A percentile compares a stretch with the other conserved stretches of the same genome.
Evolutionary conservation across 345 rosid genomes (phyloP).

Genomic region (Bruguiera sexangula): DNA sequence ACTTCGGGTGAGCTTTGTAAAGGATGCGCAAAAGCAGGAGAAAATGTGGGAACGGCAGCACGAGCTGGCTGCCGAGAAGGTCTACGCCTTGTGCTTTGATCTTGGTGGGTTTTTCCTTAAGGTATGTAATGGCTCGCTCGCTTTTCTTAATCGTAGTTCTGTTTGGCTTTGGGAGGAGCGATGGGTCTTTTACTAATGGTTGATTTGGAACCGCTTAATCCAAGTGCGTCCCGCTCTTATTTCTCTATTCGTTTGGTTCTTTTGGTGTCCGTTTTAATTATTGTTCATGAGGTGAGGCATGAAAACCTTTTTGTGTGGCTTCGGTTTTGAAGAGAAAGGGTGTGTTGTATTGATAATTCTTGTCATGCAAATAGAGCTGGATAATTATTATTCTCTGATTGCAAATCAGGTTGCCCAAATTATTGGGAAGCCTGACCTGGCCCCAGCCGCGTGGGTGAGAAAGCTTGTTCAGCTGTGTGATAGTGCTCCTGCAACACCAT

Average conservation of each 20-base stretch:
- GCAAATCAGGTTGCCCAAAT: slow-evolving; percentile 70
- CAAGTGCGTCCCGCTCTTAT: no score
- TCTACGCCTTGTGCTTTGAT: slow-evolving; percentile 75
- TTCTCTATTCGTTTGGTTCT: no score
- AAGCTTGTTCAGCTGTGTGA: slow-evolving; percentile 84
- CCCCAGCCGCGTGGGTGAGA: slow-evolving; percentile 91
- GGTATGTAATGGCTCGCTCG: slow-evolving; percentile 38
- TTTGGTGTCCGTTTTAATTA: no score
- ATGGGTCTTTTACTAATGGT: not conserved
- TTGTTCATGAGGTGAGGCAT: no score
- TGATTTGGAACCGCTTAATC: not conserved
- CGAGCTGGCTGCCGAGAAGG: slow-evolving; percentile 80
- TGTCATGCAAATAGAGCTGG: not conserved
- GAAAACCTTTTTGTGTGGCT: no score
- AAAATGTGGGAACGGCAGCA: slow-evolving; percentile 92
- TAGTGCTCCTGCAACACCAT: slow-evolving; percentile 81
- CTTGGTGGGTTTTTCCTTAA: slow-evolving; percentile 97
- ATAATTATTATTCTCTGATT: slow-evolving; percentile 5
- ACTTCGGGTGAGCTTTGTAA: slow-evolving; percentile 69
- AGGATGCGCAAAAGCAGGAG: slow-evolving; percentile 65
- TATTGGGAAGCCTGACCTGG: slow-evolving; percentile 87
- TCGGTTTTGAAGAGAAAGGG: no score
- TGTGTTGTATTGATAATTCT: no score
- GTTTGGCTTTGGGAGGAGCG: not conserved
- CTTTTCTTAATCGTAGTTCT: not conserved